These are phyloP conservation scores for Shiraia sp. DNA, from an alignment of 2,329 filamentous ascomycete genomes.

Conservation along the genomic window DNA sequence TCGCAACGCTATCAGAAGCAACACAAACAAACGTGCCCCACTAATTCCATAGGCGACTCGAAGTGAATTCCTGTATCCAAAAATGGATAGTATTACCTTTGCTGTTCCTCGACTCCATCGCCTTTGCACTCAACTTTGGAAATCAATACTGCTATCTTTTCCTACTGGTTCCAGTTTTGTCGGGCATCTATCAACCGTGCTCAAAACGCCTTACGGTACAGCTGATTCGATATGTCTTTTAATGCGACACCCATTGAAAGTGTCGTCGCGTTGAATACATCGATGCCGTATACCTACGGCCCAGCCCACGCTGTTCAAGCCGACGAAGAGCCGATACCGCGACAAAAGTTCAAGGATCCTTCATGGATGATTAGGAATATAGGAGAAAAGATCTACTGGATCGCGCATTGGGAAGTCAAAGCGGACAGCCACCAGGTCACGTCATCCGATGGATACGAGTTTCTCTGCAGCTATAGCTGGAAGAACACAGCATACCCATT, in stretches of 20 bases:
- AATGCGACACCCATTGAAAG: no score
- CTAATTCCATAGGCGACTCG: neutral
- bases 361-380: constrained; percentile 3
- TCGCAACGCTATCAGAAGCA: neutral
- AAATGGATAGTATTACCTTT: neutral
- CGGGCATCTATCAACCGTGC: no score
- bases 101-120: no score
- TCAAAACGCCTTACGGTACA: no score
- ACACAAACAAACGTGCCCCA: neutral
- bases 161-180: no score
- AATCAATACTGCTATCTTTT: no score
- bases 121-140: no score
- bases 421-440: neutral
- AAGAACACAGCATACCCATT: neutral
- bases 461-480: constrained; percentile 11
- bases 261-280: no score
- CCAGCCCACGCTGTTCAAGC: no score
- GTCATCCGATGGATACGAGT: constrained; percentile 1
- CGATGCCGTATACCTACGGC: neutral
- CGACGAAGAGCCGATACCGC: neutral
- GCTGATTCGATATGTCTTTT: no score
- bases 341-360: constrained; percentile 3
- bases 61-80: neutral
- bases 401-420: no score
- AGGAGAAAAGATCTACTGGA: neutral